Evolutionary conservation across 768 basidiomycete species (phyloP).

Genomic region (Boletales sp.): DNA sequence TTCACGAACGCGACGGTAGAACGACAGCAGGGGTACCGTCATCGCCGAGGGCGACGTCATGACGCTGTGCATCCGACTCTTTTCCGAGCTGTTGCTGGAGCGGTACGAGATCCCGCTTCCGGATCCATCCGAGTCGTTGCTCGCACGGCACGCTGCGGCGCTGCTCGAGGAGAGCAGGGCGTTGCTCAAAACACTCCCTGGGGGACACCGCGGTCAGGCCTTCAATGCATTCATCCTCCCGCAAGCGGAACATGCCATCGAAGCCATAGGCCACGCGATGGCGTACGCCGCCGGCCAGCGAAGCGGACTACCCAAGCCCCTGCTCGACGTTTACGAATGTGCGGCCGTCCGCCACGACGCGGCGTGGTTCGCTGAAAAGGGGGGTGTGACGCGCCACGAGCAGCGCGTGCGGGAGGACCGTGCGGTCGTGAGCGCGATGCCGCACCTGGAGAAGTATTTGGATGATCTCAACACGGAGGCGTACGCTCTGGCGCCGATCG

Average conservation of each 20-base stretch:
- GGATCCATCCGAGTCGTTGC: conserved; percentile 41
- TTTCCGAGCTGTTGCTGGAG: conserved; percentile 55
- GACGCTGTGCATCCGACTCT: conserved; percentile 51
- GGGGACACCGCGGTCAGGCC: conserved; percentile 21
- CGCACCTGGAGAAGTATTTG: conserved; percentile 40
- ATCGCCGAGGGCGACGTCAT: conserved; percentile 56
- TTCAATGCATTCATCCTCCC: conserved; percentile 57
- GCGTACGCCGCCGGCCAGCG: conserved; percentile 55
- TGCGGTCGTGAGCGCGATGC: conserved; percentile 43
- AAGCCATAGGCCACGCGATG: conserved; percentile 62
- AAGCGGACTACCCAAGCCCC: conserved; percentile 41
- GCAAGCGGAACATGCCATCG: conserved; percentile 48
- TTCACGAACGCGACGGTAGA: neutral
- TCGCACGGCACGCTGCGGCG: conserved; percentile 47
- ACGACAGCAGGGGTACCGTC: conserved; percentile 47
- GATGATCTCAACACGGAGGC: conserved; percentile 42
- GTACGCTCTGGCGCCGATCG: conserved; percentile 51
- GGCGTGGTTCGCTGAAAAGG: conserved; percentile 58
- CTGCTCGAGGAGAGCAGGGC: conserved; percentile 45
- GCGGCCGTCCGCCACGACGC: conserved; percentile 50
- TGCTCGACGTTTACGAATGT: conserved; percentile 56
- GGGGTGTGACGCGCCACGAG: conserved; percentile 42
- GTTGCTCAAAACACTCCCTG: conserved; percentile 34
- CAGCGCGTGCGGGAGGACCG: conserved; percentile 48
- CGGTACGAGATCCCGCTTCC: conserved; percentile 51